Conservation (phyloP, 2,329 filamentous ascomycete genomes). For the Didymella sp. region DNA sequence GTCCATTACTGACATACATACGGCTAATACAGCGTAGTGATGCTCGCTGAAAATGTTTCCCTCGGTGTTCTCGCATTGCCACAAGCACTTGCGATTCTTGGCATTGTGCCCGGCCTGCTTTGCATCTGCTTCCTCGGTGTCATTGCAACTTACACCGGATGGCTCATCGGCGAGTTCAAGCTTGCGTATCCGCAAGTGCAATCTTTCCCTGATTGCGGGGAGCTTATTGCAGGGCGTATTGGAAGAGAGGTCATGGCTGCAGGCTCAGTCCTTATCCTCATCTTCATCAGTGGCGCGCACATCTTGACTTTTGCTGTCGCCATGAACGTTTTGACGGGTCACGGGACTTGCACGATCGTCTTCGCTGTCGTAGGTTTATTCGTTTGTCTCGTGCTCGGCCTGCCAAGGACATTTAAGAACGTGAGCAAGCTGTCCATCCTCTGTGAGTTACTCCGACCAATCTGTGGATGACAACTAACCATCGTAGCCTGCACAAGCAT, state of each 20-base stretch:
- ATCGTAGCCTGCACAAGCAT: constrained; percentile 67
- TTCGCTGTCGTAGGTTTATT: constrained; percentile 67
- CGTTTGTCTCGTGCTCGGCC: constrained; percentile 64
- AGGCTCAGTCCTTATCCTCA: constrained; percentile 68
- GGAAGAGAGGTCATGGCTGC: constrained; percentile 68
- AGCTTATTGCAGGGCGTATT: constrained; percentile 65
- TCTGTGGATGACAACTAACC: constrained; percentile 6
- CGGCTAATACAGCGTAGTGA: constrained; percentile 47
- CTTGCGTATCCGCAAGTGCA: constrained; percentile 64
- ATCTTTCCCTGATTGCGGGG: constrained; percentile 72
- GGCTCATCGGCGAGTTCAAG: constrained; percentile 67
- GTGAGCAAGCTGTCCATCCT: constrained; percentile 68
- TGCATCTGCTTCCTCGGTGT: constrained; percentile 61
- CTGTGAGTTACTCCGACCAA: constrained; percentile 50
- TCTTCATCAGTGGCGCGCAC: constrained; percentile 76
- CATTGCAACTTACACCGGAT: constrained; percentile 67
- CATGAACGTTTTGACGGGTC: constrained; percentile 68
- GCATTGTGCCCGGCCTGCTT: constrained; percentile 62
- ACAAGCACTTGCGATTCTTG: constrained; percentile 59
- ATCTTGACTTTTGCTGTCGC: constrained; percentile 73
- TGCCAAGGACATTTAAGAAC: constrained; percentile 68
- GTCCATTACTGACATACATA: not conserved
- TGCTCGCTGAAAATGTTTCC: constrained; percentile 67
- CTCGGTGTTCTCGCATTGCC: constrained; percentile 65
- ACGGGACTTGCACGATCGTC: constrained; percentile 68